phyloP scores from a whole-genome alignment of 345 rosid genomes.

The Heritiera fomes region DNA sequence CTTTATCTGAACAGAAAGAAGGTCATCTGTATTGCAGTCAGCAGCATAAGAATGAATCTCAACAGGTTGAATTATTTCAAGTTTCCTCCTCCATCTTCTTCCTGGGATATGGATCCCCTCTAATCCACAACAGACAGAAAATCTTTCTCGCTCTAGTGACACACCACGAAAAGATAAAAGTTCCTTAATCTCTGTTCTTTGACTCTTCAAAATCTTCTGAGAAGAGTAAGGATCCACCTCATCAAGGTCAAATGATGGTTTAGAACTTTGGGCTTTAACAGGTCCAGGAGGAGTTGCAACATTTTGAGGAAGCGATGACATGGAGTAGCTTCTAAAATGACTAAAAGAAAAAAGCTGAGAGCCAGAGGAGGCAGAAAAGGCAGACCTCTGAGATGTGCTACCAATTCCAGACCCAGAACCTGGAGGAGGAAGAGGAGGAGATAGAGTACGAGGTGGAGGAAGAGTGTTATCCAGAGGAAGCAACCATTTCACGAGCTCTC shows the following conservation, averaged over 20 bases:
- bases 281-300: slow-evolving; percentile 54
- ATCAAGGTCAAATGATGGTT: slow-evolving; percentile 70
- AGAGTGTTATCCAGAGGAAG: slow-evolving; percentile 78
- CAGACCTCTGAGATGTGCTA: slow-evolving; percentile 52
- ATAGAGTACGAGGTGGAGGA: slow-evolving; percentile 55
- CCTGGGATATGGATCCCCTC: slow-evolving; percentile 91
- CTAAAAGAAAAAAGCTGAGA: slow-evolving; percentile 83
- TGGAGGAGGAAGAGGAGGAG: slow-evolving; percentile 59
- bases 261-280: slow-evolving; percentile 64
- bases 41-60: slow-evolving; percentile 77
- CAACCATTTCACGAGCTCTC: slow-evolving; percentile 83
- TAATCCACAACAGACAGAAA: slow-evolving; percentile 91
- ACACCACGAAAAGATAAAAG: slow-evolving; percentile 86
- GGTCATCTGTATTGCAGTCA: slow-evolving; percentile 91
- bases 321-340: slow-evolving; percentile 90
- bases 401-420: slow-evolving; percentile 54
- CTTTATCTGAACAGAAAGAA: slow-evolving; percentile 93
- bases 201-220: slow-evolving; percentile 44
- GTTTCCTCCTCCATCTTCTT: slow-evolving; percentile 89
- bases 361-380: slow-evolving; percentile 50
- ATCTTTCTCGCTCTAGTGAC: slow-evolving; percentile 76
- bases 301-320: slow-evolving; percentile 91
- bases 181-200: slow-evolving; percentile 51
- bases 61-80: slow-evolving; percentile 89
- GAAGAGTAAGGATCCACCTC: slow-evolving; percentile 67